Evolutionary conservation across 768 basidiomycete genomes (phyloP), one percentile per base, ranked within the genome.

Genomic region (Leccinellum rugosiceps): DNA sequence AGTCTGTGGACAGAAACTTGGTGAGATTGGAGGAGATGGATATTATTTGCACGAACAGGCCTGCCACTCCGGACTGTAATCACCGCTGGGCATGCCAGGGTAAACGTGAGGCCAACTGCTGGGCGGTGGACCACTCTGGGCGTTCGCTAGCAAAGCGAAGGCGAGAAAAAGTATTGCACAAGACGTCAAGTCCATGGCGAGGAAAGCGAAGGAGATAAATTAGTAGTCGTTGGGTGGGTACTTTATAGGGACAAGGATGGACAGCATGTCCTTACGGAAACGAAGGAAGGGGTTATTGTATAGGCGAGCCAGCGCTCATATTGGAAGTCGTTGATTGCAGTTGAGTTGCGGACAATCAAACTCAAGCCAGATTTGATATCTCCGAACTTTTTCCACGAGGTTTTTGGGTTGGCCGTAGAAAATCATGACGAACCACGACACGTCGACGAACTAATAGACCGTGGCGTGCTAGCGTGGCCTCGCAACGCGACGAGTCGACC

Each of bases 61-160:
- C 70, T 87, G 86, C 86, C 86, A 88, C 55, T 73, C 75, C 31
- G 81, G 78, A 61, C 79, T 77, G 57, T 80, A 84, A 62, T 78
- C 77, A 23, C 77, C 75, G 2, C 55, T 63, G 11, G 79, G 79
- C 62, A 76, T 75, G 1, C 77, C 77, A 19, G 78, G 73, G 59
- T 80, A 79, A 43, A 63, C 66, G 41, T 78, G 76, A 9, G 78
- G 76, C 68, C 71, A 77, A 59, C 66, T 63, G 60, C 69, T 65
- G 25, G 74, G 72, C 1, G 65, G 71, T 14, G 57, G 55, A 19
- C 55, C 60, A 38, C 57, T 53, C 62, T 71, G 72, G 14, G 72
- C 72, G 21, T 58, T 47, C 15, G 34, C 63, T 9, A 60, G 51
- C 51, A 61, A 51, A 32, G 32, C 13, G 26, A 57, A 32, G 41